Percentiles rank a stretch among this genome's conserved stretches.
Evolutionary conservation across 1,284 basidiomycete genomes (phyloP).

Genomic region (Coniferiporia weirii): DNA sequence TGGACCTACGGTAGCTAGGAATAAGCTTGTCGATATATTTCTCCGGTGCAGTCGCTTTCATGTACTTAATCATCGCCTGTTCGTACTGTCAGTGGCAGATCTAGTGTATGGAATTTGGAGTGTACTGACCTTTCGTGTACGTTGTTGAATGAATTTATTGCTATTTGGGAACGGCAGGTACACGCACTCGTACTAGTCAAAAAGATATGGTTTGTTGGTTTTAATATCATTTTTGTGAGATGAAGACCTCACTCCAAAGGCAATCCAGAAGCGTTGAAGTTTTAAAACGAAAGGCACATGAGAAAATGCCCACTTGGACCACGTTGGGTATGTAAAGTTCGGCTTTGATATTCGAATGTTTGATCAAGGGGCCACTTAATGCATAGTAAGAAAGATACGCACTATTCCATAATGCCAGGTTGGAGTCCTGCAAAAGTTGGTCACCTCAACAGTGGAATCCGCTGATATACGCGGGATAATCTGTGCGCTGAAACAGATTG

Average conservation of each 20-base stretch:
- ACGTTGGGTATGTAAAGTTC: slow-evolving; percentile 37
- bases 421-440: slow-evolving; percentile 49
- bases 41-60: slow-evolving; percentile 32
- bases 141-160: slow-evolving; percentile 1
- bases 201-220: background rate
- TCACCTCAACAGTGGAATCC: slow-evolving; percentile 43
- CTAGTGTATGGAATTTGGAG: background rate
- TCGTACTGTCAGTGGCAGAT: background rate
- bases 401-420: slow-evolving; percentile 31
- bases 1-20: slow-evolving; percentile 41
- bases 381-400: too few species aligned
- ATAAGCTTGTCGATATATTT: slow-evolving; percentile 40
- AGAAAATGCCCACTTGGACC: slow-evolving; percentile 43
- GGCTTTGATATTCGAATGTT: background rate
- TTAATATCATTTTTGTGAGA: background rate
- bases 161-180: slow-evolving; percentile 15
- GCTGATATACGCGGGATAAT: slow-evolving; percentile 46
- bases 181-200: slow-evolving; percentile 6
- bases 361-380: too few species aligned
- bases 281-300: slow-evolving; percentile 43
- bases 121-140: slow-evolving; percentile 11
- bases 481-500: slow-evolving; percentile 38
- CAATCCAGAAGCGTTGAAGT: slow-evolving; percentile 43
- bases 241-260: slow-evolving; percentile 11
- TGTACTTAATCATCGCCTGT: background rate